A percentile compares a stretch with the other conserved stretches of the same genome.
These are phyloP conservation scores for Beauveria varroae DNA, from an alignment of 2,329 filamentous ascomycete genomes.

Conservation along the genomic window DNA sequence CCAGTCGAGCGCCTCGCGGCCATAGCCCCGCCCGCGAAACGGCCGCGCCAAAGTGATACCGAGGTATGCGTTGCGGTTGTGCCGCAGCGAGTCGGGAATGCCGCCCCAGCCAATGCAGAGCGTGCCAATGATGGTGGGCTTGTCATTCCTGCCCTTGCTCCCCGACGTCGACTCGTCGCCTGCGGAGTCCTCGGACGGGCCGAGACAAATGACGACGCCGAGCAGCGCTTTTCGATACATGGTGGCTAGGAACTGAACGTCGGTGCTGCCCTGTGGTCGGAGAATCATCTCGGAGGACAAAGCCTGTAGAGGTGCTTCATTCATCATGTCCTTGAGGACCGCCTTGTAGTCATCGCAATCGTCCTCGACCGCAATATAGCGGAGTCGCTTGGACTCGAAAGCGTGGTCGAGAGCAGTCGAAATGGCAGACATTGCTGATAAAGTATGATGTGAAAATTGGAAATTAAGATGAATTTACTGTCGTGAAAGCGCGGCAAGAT, in stretches of 20 bases:
- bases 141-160: not conserved
- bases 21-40: conserved; percentile 8
- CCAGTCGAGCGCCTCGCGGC: conserved; percentile 12
- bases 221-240: conserved; percentile 15
- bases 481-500: not conserved
- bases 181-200: conserved; percentile 2
- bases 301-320: conserved; percentile 13
- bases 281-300: conserved; percentile 11
- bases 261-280: conserved; percentile 12
- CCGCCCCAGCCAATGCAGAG: conserved; percentile 11
- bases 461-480: not conserved
- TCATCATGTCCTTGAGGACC: conserved; percentile 12
- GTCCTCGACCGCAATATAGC: conserved; percentile 16
- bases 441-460: not conserved
- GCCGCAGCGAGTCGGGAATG: conserved; percentile 5
- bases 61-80: conserved; percentile 12
- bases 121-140: conserved; percentile 17
- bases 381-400: conserved; percentile 15
- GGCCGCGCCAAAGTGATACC: conserved; percentile 6
- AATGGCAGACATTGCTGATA: conserved; percentile 1
- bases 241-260: conserved; percentile 12
- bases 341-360: conserved; percentile 13
- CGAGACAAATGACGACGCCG: conserved; percentile 16
- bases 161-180: too few relatives aligned
- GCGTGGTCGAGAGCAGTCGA: conserved; percentile 8